These are phyloP conservation scores for Colletotrichum sp. DNA, from an alignment of 2,329 filamentous ascomycete species.

Conservation along the genomic window DNA sequence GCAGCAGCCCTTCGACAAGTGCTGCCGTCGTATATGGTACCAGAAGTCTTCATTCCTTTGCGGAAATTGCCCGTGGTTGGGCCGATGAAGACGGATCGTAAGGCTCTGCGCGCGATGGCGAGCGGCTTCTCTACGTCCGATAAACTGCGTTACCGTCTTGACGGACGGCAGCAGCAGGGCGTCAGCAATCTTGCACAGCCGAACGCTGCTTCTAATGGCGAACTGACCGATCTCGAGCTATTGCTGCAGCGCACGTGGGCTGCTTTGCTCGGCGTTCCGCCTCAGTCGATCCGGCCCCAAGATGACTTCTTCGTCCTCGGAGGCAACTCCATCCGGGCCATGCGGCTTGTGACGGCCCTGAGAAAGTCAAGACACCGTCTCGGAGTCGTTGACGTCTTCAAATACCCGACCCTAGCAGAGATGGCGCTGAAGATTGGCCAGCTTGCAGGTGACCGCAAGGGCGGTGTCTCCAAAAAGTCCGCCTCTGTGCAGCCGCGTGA, in stretches of 20 bases:
- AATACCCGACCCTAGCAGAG: background rate
- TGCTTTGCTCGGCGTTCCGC: background rate
- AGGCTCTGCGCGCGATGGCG: background rate
- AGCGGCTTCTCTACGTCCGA: background rate
- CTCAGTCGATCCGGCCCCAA: background rate
- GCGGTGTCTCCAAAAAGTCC: background rate
- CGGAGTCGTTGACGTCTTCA: background rate
- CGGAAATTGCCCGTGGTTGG: fast-evolving
- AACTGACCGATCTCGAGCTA: background rate
- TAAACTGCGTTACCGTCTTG: background rate
- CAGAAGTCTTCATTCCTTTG: background rate
- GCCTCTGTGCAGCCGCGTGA: background rate
- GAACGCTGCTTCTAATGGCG: background rate
- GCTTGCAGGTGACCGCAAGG: background rate
- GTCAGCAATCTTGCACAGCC: too few relatives aligned
- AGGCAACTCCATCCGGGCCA: background rate
- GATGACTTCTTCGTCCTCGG: background rate
- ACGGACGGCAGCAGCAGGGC: background rate
- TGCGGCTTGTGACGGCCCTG: background rate
- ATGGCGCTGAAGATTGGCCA: background rate
- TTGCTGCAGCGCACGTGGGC: background rate
- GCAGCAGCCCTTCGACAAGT: background rate
- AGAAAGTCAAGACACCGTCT: background rate
- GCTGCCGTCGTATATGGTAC: background rate
- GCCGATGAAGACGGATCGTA: background rate